phyloP scores from a whole-genome alignment of 1,284 basidiomycete genomes.

The Cryptococcus hybrid region DNA sequence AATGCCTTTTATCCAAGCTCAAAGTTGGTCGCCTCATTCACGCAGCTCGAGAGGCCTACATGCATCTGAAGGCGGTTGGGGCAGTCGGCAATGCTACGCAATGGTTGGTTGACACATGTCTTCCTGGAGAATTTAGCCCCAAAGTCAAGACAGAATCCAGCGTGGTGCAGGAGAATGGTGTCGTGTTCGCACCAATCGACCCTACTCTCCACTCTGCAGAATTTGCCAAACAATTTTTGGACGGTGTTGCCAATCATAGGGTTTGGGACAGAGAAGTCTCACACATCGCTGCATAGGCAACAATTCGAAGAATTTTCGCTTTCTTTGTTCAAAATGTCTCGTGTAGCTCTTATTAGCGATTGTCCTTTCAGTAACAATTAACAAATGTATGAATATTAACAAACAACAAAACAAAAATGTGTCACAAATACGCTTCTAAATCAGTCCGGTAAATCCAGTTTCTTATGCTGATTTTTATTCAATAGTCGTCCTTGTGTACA shows the following conservation, averaged over 20 bases:
- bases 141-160: constrained; percentile 25
- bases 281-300: constrained; percentile 40
- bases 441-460: too few relatives aligned
- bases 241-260: constrained; percentile 44
- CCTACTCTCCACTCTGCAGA: constrained; percentile 47
- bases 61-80: constrained; percentile 73
- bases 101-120: constrained; percentile 36
- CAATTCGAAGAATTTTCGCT: too few relatives aligned
- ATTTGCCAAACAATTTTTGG: constrained; percentile 43
- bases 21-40: constrained; percentile 50
- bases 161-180: constrained; percentile 36
- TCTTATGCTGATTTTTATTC: too few relatives aligned
- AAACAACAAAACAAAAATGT: too few relatives aligned
- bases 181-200: constrained; percentile 43
- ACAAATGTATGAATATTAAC: too few relatives aligned
- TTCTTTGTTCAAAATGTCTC: too few relatives aligned
- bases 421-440: too few relatives aligned
- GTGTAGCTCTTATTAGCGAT: too few relatives aligned
- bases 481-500: too few relatives aligned
- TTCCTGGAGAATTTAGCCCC: constrained; percentile 40
- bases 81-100: constrained; percentile 58
- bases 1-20: constrained; percentile 58
- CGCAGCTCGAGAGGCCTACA: constrained; percentile 73
- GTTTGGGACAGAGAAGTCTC: constrained; percentile 47
- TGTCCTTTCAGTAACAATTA: too few relatives aligned